Base-by-base conservation (phyloP, 768 basidiomycete genomes). In the Psilocybe subaeruginosa region DNA sequence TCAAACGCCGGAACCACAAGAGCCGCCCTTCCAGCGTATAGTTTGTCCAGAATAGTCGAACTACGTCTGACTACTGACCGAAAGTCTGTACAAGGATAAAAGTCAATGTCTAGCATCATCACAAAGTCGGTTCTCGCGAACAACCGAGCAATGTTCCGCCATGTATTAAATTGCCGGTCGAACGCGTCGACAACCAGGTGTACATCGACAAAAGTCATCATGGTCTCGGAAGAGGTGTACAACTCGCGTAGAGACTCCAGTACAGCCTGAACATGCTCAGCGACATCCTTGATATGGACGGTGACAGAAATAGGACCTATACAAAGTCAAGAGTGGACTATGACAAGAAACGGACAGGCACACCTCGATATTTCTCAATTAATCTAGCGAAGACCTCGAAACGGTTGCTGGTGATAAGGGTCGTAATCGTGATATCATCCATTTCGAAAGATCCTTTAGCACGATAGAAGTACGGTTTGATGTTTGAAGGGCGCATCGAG, bases 81-180 rank as follows among this genome's bases (percentile, higher is more conserved):
- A 73, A 93, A 92, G 75, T 92, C 86, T 50, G 94, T 94, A 72
- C 93, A 93, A 9, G 91, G 74, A 33, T 84, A 88, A 72, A 96
- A 95, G 72, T 95, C 93, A 62, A 95, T 89, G 71, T 96, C 95
- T 54, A 95, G 86, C 88, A 95, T 91, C 87, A 95, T 91, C 59
- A 95, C 84, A 66, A 85, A 92, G 64, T 90, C 85, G 7, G 94
- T 94, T 12, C 92, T 84, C 3, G 93, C 89, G 68, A 93, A 92
- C 54, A 93, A 78, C 45, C 94, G 86, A 3, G 93, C 94, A 46
- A 88, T 84, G 71, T 95, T 95, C 35, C 94, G 83, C 91, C 93
- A 95, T 23, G 91, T 87, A 73, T 96, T 96, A 80, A 96, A 89
- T 71, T 94, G 91, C 4, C 93, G 85, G 62, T 89, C 88, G 64